Base-by-base conservation (phyloP, 495 filamentous ascomycete genomes). In the Talaromyces ruber region DNA sequence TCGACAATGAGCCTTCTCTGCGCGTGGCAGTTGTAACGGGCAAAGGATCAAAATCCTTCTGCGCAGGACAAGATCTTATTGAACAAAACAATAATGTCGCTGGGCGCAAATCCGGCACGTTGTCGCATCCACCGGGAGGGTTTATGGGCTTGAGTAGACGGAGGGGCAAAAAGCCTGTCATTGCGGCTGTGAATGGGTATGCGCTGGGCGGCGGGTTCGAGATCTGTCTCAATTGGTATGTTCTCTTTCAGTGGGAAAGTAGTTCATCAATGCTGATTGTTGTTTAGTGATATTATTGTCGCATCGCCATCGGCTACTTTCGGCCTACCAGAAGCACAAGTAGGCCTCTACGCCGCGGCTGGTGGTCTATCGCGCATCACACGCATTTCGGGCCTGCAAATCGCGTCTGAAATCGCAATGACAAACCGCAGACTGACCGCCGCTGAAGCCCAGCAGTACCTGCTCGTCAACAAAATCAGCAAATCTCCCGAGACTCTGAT, bases 151-250 rank as follows among this genome's bases (percentile, higher is more conserved):
- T 79, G 6, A 70, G 74, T 5, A 68, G 68, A 26, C 67, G 72
- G 7, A 50, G 61, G 22, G 73, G 73, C 1, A 72, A 69, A 61
- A 75, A 76, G 62, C 89, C 88, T 4, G 73, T 92, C 16, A 82
- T 92, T 43, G 82, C 82, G 4, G 89, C 89, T 8, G 84, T 91
- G 18, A 85, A 89, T 67, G 89, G 89, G 4, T 66, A 87, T 24
- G 84, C 83, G 50, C 73, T 87, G 32, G 89, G 89, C 6, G 88
- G 89, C 37, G 89, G 88, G n/a, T 81, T 84, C 62, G 89, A 92
- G 73, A 86, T 88, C 65, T 75, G 81, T 21, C 71, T 86, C 14
- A 91, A 90, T 64, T 81, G 68, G 70, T 68, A 53, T 8, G 62
- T 47, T 34, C 25, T 59, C 47, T 54, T 26, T 8, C 7, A 25